These are phyloP conservation scores for Ogataea salicorniae DNA, from an alignment of 805 yeast genomes.

Conservation along the genomic window DNA sequence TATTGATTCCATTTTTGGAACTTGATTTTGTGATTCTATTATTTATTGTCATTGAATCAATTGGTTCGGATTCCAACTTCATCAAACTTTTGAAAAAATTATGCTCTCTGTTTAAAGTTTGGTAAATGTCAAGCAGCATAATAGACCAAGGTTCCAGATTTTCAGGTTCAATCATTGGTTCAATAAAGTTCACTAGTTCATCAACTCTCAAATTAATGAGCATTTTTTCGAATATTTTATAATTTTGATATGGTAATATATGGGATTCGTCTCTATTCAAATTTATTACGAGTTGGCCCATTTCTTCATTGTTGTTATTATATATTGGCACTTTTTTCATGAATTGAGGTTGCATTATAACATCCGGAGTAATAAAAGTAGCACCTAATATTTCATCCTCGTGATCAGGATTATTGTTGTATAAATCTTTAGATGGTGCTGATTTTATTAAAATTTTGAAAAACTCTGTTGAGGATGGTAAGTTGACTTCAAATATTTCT, in stretches of 20 bases:
- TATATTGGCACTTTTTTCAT: conserved; percentile 19
- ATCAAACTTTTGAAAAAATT: conserved; percentile 70
- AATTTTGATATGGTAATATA: conserved; percentile 56
- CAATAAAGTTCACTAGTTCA: conserved; percentile 46
- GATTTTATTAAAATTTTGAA: conserved; percentile 43
- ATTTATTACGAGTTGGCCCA: conserved; percentile 56
- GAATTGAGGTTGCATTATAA: conserved; percentile 30
- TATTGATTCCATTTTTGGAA: conserved; percentile 45
- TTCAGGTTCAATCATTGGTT: conserved; percentile 23
- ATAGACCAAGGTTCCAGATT: conserved; percentile 51
- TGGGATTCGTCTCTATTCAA: conserved; percentile 47
- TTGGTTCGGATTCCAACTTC: conserved; percentile 54
- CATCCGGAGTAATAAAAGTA: conserved; percentile 49
- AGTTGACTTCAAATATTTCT: conserved; percentile 62
- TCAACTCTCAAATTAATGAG: conserved; percentile 47
- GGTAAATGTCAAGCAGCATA: conserved; percentile 69
- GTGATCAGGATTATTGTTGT: conserved; percentile 11
- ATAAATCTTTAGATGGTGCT: conserved; percentile 8
- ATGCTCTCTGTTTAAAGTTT: conserved; percentile 60
- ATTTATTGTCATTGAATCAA: conserved; percentile 41
- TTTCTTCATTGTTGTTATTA: conserved; percentile 30
- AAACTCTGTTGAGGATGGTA: conserved; percentile 50
- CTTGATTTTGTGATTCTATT: conserved; percentile 32
- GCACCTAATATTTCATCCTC: conserved; percentile 46
- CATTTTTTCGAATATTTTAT: conserved; percentile 58